Percentiles rank a stretch among this genome's conserved stretches.
Conservation (phyloP, 2,329 filamentous ascomycete species). For the Rhinocladiella similis region DNA sequence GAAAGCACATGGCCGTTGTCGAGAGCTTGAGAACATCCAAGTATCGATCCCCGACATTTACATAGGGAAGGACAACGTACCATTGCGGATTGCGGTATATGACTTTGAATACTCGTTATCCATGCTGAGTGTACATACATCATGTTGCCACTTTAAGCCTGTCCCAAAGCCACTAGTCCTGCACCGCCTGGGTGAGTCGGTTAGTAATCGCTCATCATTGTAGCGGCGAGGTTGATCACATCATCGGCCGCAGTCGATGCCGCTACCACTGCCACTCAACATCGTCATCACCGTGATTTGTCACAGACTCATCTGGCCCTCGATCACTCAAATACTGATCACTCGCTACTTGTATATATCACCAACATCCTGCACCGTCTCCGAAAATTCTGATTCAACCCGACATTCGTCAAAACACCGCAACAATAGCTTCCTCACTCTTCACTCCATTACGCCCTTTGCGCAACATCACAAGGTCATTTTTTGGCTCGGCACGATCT, state of each 20-base stretch:
- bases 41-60: too few relatives aligned
- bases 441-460: conserved; percentile 66
- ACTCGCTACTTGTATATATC: neutral
- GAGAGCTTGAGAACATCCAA: too few relatives aligned
- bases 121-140: too few relatives aligned
- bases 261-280: conserved; percentile 2
- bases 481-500: conserved; percentile 58
- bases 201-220: neutral
- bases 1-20: too few relatives aligned
- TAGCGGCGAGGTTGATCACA: conserved; percentile 2
- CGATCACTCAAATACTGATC: neutral
- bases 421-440: conserved; percentile 56
- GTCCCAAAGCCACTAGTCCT: too few relatives aligned
- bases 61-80: too few relatives aligned
- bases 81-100: too few relatives aligned
- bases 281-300: conserved; percentile 6
- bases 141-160: too few relatives aligned
- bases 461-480: conserved; percentile 55
- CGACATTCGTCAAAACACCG: conserved; percentile 19
- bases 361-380: neutral
- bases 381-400: conserved; percentile 1
- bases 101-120: too few relatives aligned
- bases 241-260: neutral
- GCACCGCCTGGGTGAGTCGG: neutral
- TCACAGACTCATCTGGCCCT: neutral